Evolutionary conservation across 179 eudicot genomes (phyloP), one percentile per base, ranked within the genome.

Genomic region (Camellia oleifera): DNA sequence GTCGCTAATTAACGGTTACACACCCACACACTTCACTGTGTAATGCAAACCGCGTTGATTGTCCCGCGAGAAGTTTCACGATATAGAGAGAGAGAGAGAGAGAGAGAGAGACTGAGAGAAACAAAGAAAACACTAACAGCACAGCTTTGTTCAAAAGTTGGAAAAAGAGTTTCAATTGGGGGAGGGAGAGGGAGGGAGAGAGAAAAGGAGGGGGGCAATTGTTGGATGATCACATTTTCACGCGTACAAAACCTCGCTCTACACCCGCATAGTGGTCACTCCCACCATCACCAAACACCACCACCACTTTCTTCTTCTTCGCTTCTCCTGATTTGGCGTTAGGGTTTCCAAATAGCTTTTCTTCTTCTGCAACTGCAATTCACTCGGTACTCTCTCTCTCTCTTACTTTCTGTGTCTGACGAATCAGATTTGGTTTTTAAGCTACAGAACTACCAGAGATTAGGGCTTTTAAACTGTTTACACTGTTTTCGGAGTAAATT

Each of bases 371-470:
- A 40, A 77, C 69, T 13, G 50, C 74, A 54, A 15, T 32, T 69
- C 44, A 56, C 65, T 68, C 18, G 80, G 80, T 78, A 78, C 66
- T 32, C 74, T 53, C 74, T 50, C 64, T 45, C 14, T 17, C 76
- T 53, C 20, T 76, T 60, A 46, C 46, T 5, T 0, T 62, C 62
- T 23, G n/a, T 45, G 50, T 76, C 32, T 32, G 32, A 32, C 32
- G 32, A 32, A 32, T 32, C 61, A 46, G 45, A 64, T 63, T 63
- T 63, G 56, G 72, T 67, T 77, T 7, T 67, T 23, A 53, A 9
- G 32, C 77, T n/a, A 17, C 77, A 4, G 64, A 32, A 17, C 23
- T 15, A 2, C 26, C 20, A 20, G 13, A 52, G 53, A 11, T 40
- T 3, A 32, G 66, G 63, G 63, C n/a, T 68, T 52, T 32, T 32